phyloP scores from a whole-genome alignment of 176 grass and related monocot genomes.

The Triticum turgidum region DNA sequence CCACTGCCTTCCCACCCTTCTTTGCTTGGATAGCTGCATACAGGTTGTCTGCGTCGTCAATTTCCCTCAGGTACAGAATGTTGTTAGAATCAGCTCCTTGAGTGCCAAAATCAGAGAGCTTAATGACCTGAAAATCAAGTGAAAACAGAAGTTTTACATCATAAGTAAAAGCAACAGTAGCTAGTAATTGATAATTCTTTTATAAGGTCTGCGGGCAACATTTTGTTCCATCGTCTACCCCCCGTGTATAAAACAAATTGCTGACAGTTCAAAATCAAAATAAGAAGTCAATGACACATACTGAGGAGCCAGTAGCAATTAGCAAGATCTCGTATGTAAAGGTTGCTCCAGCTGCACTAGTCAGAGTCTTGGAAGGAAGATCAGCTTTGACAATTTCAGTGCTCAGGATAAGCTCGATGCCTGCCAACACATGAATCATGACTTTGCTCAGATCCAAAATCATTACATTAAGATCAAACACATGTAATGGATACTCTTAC shows the following conservation, averaged over 20 bases:
- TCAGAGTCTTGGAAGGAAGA: slow-evolving; percentile 72
- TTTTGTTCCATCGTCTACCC: slow-evolving; percentile 19
- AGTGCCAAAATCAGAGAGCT: slow-evolving; percentile 86
- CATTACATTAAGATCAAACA: background rate
- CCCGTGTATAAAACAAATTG: background rate
- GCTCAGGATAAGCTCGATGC: slow-evolving; percentile 82
- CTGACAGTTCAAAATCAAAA: background rate
- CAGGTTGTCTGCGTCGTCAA: slow-evolving; percentile 88
- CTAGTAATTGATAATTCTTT: background rate
- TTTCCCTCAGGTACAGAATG: slow-evolving; percentile 87
- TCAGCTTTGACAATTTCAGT: slow-evolving; percentile 97
- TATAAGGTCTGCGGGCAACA: background rate
- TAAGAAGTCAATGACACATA: slow-evolving; percentile 39
- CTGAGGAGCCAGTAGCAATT: slow-evolving; percentile 86
- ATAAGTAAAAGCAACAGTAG: background rate
- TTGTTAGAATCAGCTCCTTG: slow-evolving; percentile 84
- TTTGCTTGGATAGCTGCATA: slow-evolving; percentile 84
- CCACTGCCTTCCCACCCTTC: slow-evolving; percentile 86
- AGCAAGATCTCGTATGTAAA: slow-evolving; percentile 86
- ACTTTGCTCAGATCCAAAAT: background rate
- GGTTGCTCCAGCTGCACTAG: slow-evolving; percentile 66
- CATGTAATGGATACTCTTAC: background rate
- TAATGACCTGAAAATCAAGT: slow-evolving; percentile 61
- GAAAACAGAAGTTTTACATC: slow-evolving; percentile 1
- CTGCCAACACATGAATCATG: slow-evolving; percentile 45